Base-by-base conservation (phyloP, 1,284 basidiomycete genomes). In the Sporisorium graminicola region DNA sequence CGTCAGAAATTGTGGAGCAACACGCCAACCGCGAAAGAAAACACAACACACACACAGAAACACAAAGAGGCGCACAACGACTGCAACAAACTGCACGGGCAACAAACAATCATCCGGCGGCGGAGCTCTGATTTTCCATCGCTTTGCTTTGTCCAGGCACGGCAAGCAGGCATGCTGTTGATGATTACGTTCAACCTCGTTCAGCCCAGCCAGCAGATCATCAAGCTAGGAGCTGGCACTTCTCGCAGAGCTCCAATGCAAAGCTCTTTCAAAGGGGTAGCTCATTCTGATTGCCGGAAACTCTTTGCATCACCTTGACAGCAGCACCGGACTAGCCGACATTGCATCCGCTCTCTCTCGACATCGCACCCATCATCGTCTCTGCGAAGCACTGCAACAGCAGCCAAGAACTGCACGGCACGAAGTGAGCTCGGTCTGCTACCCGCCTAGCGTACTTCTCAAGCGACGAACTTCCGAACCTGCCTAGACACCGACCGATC, bases 251-350 rank as follows among this genome's bases (percentile, higher is more conserved):
- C 16, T 42, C 16, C 24, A 5, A 5, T 16, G 40, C 40, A 18
- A 24, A 35, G 18, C 20, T 35, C 47, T 7, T 13, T 50, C 27
- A 50, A 44, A 44, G 62, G 43, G 33, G 40, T 33, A 58, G 42
- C 47, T 58, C 62, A 58, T 53, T 58, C 62, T 65, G 55, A 22
- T 65, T 57, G 58, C 37, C 22, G n/a, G 16, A 40, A 22, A 54
- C 52, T 26, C 22, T 54, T 13, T 54, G n/a, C n/a, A n/a, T n/a
- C n/a, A n/a, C n/a, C n/a, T 35, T 26, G 49, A 31, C 18, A 16
- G 14, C 14, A 24, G 37, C 9, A 43, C 14, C 35, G 52, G 33
- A 42, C 22, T 42, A 42, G 35, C 54, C 54, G 54, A 33, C 27
- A 20, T 10, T 13, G 26, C 54, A 42, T 42, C 33, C 12, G 18